Base-by-base conservation (phyloP, 495 filamentous ascomycete species). In the Aspergillus asperescens region DNA sequence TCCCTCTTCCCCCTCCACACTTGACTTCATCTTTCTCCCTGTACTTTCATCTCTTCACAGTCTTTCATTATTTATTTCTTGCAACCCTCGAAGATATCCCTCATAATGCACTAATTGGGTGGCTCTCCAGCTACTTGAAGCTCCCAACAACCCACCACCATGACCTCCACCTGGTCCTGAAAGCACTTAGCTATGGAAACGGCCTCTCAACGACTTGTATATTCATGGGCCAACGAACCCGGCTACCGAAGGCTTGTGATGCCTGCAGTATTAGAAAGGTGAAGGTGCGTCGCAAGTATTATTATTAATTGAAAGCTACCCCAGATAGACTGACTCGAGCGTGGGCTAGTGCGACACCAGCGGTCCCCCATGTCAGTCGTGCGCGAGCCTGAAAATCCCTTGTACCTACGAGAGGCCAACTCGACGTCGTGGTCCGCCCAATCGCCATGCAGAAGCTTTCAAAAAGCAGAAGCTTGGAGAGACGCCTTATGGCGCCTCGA, bases 241-340 rank as follows among this genome's bases (percentile, higher is more conserved):
- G 88, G 48, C 71, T 91, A 48, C 82, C 84, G 38, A 87, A 88
- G 62, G 88, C 88, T 18, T 93, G 88, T 65, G 88, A 93, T 66
- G 84, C 85, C 70, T 93, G 88, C 67, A 90, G 85, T 59, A 81
- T 85, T 57, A 82, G 88, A 27, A 93, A 93, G 62, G 87, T 93
- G 23, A 93, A 92, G 81, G 87, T 89, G 64, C 43, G 34, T 46
- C 10, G 9, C 38, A 19, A 18, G 23, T 22, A 38, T 19, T 22
- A 3, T 3, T 8, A 15, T 32, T 42, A 16, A n/a, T 16, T 25
- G 23, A 47, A 37, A 54, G 32, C 23, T 27, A 18, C 42, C 32
- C 23, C 27, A 8, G 9, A 16, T 52, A 27, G 31, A 51, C 28
- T 42, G 34, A 53, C 28, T 18, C 19, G 48, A 18, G 23, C 35